Evolutionary conservation across 345 rosid species (phyloP).

Genomic region (Toxicodendron radicans): DNA sequence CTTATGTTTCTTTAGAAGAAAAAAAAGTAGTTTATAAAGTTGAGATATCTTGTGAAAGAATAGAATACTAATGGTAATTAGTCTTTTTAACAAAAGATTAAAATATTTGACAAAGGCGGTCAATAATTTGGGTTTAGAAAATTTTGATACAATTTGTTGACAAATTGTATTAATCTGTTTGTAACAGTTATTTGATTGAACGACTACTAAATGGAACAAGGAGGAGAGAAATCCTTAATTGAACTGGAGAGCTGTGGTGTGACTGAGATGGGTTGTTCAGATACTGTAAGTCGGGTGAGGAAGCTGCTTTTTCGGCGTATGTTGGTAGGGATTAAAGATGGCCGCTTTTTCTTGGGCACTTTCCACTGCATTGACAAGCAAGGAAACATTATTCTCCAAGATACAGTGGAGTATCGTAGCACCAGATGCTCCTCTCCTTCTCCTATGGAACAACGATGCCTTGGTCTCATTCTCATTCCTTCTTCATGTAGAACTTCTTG

Average conservation of each 20-base stretch:
- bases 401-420: constrained; percentile 81
- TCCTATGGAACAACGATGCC: constrained; percentile 82
- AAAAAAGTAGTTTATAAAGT: too few relatives aligned
- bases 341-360: constrained; percentile 84
- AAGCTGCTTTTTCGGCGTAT: constrained; percentile 67
- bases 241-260: constrained; percentile 31
- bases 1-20: too few relatives aligned
- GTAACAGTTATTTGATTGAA: not conserved
- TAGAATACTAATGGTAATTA: too few relatives aligned
- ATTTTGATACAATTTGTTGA: not conserved
- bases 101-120: too few relatives aligned
- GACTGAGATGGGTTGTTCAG: constrained; percentile 28
- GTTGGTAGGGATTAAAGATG: constrained; percentile 85
- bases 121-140: too few relatives aligned
- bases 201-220: constrained; percentile 28
- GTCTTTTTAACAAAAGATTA: too few relatives aligned
- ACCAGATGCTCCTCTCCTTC: constrained; percentile 74
- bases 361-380: constrained; percentile 93
- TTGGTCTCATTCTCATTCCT: constrained; percentile 82
- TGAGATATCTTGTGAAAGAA: too few relatives aligned
- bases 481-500: constrained; percentile 63
- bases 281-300: constrained; percentile 47
- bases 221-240: constrained; percentile 18
- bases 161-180: not conserved
- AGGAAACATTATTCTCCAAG: constrained; percentile 88